Evolutionary conservation across 2,329 filamentous ascomycete genomes (phyloP), one percentile per base, ranked within the genome.

Genomic region (Nigrograna mackinnonii): DNA sequence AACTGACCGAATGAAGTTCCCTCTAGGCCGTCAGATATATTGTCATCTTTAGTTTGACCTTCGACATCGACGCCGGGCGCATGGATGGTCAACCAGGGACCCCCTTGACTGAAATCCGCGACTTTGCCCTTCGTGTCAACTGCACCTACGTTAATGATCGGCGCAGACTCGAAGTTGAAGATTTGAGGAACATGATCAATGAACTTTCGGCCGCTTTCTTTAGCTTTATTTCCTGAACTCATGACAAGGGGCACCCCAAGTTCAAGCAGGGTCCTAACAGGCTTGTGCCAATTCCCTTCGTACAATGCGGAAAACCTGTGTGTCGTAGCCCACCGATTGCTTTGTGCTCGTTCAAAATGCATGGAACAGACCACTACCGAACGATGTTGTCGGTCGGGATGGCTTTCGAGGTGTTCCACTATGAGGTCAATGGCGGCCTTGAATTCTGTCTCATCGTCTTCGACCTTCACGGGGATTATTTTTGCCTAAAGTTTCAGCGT

Each of bases 71-170:
- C 31, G 6, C 41, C 41, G 9, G 36, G 36, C 22, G 36, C 41
- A 19, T 30, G n/a, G 4, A 44, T 28, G 9, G 41, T 34, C 11
- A 44, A 13, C 17, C 40, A 30, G 5, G 24, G 26, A n/a, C 41
- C 41, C 6, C 17, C 7, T 30, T 39, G 41, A 16, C 12, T 13
- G 5, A 20, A 20, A 5, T 4, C 11, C 16, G 11, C 24, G 4
- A n/a, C 6, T 5, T n/a, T 21, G 4, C 30, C 41, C 12, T 44
- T 37, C 17, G 5, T 6, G 14, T 13, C 22, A 12, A 16, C 28
- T 6, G 26, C 28, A 19, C 41, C 41, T 35, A 44, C 41, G 22
- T 32, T 28, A 31, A 44, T 44, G 7, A 44, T 19, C 7, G 41
- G 41, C n/a, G 12, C 21, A 17, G 26, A 21, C 14, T 7, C 5